Percentiles rank a stretch among this genome's conserved stretches.
These are phyloP conservation scores for Wickerhamiella musiphila DNA, from an alignment of 805 yeast species.

Conservation along the genomic window DNA sequence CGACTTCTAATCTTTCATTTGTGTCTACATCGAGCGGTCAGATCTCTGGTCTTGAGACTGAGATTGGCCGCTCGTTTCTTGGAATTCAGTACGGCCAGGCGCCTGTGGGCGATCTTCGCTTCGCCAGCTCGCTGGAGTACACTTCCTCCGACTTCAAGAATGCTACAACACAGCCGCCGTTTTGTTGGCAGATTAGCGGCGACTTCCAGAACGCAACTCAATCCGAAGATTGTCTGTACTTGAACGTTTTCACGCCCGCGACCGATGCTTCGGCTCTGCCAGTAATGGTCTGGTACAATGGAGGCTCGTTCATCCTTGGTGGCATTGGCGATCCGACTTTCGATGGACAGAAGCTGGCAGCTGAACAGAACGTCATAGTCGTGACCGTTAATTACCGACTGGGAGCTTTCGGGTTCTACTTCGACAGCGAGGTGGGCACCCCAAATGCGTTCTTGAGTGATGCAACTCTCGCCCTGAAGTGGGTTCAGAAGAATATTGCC, in stretches of 20 bases:
- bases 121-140: slow-evolving; percentile 8
- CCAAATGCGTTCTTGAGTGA: slow-evolving; percentile 19
- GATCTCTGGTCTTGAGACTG: neutral
- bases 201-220: slow-evolving; percentile 2
- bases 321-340: slow-evolving; percentile 16
- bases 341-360: slow-evolving; percentile 14
- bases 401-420: slow-evolving; percentile 11
- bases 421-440: too few relatives aligned
- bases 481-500: slow-evolving; percentile 20
- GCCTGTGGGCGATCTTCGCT: slow-evolving; percentile 7
- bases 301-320: slow-evolving; percentile 23
- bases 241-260: slow-evolving; percentile 10
- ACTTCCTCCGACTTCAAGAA: slow-evolving; percentile 1
- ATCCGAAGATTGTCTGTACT: slow-evolving; percentile 12
- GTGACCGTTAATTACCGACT: slow-evolving; percentile 13
- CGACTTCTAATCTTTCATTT: too few relatives aligned
- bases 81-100: slow-evolving; percentile 9
- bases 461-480: slow-evolving; percentile 18
- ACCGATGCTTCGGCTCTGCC: slow-evolving; percentile 8
- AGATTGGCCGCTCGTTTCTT: neutral
- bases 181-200: slow-evolving; percentile 6
- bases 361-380: slow-evolving; percentile 11
- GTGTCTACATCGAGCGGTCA: neutral
- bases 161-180: slow-evolving; percentile 10
- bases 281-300: slow-evolving; percentile 23